Evolutionary conservation across 257 asterid genomes (phyloP).

Genomic region (Knoxia roxburghii): DNA sequence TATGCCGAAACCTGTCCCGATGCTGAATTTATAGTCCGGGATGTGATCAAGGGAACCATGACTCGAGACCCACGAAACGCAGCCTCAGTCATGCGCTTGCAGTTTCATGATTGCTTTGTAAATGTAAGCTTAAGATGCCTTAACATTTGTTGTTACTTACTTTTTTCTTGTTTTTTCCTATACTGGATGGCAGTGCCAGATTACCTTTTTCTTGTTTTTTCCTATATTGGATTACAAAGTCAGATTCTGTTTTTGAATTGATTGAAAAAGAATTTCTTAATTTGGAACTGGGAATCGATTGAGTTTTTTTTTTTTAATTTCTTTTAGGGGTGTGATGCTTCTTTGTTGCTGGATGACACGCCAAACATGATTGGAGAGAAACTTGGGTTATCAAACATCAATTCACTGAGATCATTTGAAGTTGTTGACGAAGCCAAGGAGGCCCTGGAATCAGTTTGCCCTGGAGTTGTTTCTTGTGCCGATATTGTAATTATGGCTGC

Average conservation of each 20-base stretch:
- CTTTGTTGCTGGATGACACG: conserved; percentile 83
- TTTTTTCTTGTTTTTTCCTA: not conserved
- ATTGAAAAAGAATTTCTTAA: not conserved
- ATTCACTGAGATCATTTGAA: conserved; percentile 72
- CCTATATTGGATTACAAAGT: too few species aligned
- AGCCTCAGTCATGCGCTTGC: conserved; percentile 94
- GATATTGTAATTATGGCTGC: conserved; percentile 87
- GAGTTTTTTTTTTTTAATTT: not conserved
- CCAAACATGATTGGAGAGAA: conserved; percentile 74
- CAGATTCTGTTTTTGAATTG: not conserved
- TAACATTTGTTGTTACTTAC: too few species aligned
- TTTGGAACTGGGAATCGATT: not conserved
- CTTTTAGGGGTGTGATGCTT: conserved; percentile 85
- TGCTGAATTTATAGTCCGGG: conserved; percentile 60
- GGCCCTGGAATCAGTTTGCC: conserved; percentile 62
- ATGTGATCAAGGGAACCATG: conserved; percentile 51
- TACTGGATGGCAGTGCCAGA: too few species aligned
- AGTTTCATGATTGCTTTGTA: conserved; percentile 92
- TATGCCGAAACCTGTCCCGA: conserved; percentile 64
- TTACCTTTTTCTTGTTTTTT: too few species aligned
- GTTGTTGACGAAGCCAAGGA: conserved; percentile 72
- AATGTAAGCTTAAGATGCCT: conserved; percentile 40
- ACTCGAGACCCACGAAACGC: conserved; percentile 53
- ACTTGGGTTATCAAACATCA: conserved; percentile 57
- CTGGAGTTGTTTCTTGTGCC: conserved; percentile 84